A percentile compares a stretch with the other conserved stretches of the same genome.
phyloP scores from a whole-genome alignment of 176 grass and related monocot genomes.

The Avena eriantha region DNA sequence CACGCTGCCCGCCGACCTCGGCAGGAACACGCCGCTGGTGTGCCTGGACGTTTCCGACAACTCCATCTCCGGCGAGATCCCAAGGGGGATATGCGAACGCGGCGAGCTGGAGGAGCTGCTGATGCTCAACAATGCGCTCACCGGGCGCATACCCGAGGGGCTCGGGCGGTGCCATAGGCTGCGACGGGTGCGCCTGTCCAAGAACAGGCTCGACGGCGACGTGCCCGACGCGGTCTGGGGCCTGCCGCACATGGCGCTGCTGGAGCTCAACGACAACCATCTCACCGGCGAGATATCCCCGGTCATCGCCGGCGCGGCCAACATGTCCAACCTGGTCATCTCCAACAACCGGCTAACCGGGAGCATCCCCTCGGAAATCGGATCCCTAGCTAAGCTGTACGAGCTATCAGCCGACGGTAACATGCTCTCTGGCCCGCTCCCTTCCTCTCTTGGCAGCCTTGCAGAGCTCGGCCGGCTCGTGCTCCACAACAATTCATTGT shows the following conservation, averaged over 20 bases:
- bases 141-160: slow-evolving; percentile 55
- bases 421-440: slow-evolving; percentile 70
- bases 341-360: slow-evolving; percentile 72
- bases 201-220: slow-evolving; percentile 64
- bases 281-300: slow-evolving; percentile 78
- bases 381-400: slow-evolving; percentile 62
- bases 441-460: slow-evolving; percentile 56
- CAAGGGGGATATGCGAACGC: slow-evolving; percentile 72
- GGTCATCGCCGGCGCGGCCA: slow-evolving; percentile 67
- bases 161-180: slow-evolving; percentile 76
- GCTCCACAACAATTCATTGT: slow-evolving; percentile 74
- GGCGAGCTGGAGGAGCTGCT: slow-evolving; percentile 83
- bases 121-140: slow-evolving; percentile 67
- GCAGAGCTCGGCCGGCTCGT: slow-evolving; percentile 71
- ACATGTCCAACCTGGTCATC: slow-evolving; percentile 75
- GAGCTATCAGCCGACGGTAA: slow-evolving; percentile 80
- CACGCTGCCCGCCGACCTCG: slow-evolving; percentile 63
- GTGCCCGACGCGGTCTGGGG: slow-evolving; percentile 82
- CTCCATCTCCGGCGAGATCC: slow-evolving; percentile 72
- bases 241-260: slow-evolving; percentile 74
- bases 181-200: slow-evolving; percentile 65
- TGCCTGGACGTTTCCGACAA: slow-evolving; percentile 74
- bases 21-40: slow-evolving; percentile 61
- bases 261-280: slow-evolving; percentile 71
- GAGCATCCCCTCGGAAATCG: slow-evolving; percentile 74